Base-by-base conservation (phyloP, 768 basidiomycete species). In the Lactarius quietus region DNA sequence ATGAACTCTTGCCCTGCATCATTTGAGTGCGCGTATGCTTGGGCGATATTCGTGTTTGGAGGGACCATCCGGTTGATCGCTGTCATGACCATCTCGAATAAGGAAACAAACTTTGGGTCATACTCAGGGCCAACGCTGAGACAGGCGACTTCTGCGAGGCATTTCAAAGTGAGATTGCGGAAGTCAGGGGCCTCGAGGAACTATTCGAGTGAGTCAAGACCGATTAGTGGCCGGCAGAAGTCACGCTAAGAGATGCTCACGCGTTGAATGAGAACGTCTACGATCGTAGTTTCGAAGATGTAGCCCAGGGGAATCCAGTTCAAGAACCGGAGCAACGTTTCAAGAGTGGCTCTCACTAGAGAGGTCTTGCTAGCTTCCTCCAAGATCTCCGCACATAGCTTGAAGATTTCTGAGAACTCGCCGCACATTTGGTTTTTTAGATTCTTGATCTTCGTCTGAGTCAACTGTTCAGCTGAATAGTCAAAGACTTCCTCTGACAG, bases 241-340 rank as follows among this genome's bases (percentile, higher is more conserved):
- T 52, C 31, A 38, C 45, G n/a, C 48, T 6, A 35, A 55, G 26
- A 39, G 51, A 62, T 33, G 83, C 91, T 77, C 78, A 97, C 95
- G 71, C 96, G 86, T 73, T 87, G 89, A 38, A 98, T 83, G 20
- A 99, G 82, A 61, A 93, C 84, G 76, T 99, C 97, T 67, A 98
- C 98, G 71, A 99, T 89, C 39, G 90, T 92, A 1, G 97, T 98
- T 78, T 98, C 97, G 72, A 98, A 99, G 71, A 99, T 98, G 75
- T 96, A 99, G 26, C 96, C 97, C 57, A 99, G 80, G 57, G 97
- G 97, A 72, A 99, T 99, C 97, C 97, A 98, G 76, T 98, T 98
- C 71, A 99, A 79, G 83, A 99, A 99, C 61, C 94, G 84, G 67
- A 98, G 81, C 20, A 99, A 81, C 0, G 97, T 98, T 76, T 98